Conservation (phyloP, 2,329 filamentous ascomycete species). For the Colletotrichum gigasporum region DNA sequence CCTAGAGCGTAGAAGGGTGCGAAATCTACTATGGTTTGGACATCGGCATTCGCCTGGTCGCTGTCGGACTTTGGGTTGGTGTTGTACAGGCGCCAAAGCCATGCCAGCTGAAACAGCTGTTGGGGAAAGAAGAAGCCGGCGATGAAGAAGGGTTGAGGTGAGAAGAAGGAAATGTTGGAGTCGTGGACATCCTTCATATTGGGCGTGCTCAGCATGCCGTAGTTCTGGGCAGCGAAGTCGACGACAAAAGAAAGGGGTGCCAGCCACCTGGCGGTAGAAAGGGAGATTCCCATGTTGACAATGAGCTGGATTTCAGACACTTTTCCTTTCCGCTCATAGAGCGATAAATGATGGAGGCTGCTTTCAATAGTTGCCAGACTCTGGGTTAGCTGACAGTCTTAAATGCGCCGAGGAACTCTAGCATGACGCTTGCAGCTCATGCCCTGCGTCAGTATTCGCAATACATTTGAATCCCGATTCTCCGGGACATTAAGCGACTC, state of each 20-base stretch:
- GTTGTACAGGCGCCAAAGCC: slow-evolving; percentile 65
- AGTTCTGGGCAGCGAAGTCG: slow-evolving; percentile 68
- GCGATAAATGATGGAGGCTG: no score
- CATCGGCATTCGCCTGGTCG: slow-evolving; percentile 48
- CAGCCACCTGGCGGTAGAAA: slow-evolving; percentile 62
- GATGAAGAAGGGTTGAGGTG: slow-evolving; percentile 67
- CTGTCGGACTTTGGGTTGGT: slow-evolving; percentile 51
- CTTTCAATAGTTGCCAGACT: no score
- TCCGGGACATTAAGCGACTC: no score
- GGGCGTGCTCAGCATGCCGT: slow-evolving; percentile 64
- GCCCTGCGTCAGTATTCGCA: no score
- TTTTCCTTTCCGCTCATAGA: no score
- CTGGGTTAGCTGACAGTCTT: no score
- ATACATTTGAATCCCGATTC: no score
- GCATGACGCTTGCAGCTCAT: background rate
- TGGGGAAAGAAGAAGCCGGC: slow-evolving; percentile 70
- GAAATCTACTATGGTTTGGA: slow-evolving; percentile 60
- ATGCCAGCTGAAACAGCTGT: slow-evolving; percentile 65
- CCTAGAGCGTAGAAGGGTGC: slow-evolving; percentile 65
- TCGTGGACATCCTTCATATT: slow-evolving; percentile 70
- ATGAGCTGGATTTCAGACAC: no score
- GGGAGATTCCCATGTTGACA: slow-evolving; percentile 58
- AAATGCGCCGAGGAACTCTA: background rate
- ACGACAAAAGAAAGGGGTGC: slow-evolving; percentile 63
- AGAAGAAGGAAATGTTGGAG: slow-evolving; percentile 66